These are phyloP conservation scores for Microcyclosporella mali DNA, from an alignment of 2,329 filamentous ascomycete species.

Conservation along the genomic window DNA sequence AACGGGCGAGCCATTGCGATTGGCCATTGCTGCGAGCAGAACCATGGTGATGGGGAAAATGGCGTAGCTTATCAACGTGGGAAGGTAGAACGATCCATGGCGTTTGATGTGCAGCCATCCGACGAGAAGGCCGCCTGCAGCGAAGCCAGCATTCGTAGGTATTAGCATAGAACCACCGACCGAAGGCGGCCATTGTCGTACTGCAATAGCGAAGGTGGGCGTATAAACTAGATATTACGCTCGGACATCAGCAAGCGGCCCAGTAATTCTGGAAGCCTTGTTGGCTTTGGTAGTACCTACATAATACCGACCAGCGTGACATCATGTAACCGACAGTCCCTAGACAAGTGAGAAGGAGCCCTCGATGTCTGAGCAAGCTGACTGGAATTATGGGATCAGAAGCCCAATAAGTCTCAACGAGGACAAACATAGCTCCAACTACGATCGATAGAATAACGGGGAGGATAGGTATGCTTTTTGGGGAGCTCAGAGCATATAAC, in stretches of 20 bases:
- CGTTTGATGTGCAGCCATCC: conserved; percentile 71
- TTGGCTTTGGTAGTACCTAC: no score
- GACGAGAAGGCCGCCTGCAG: conserved; percentile 63
- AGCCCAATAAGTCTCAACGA: conserved; percentile 59
- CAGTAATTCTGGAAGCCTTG: no score
- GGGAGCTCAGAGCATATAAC: conserved; percentile 62
- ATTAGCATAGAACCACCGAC: conserved; percentile 69
- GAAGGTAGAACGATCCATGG: conserved; percentile 63
- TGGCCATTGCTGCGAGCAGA: conserved; percentile 51
- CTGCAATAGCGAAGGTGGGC: conserved; percentile 71
- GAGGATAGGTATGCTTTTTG: conserved; percentile 51
- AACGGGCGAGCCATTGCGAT: conserved; percentile 44
- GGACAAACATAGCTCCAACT: conserved; percentile 51
- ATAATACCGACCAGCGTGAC: conserved; percentile 67
- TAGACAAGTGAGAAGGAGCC: conserved; percentile 66
- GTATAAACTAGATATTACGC: no score
- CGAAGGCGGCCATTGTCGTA: conserved; percentile 63
- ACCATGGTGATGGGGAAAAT: conserved; percentile 58
- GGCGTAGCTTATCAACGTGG: conserved; percentile 45
- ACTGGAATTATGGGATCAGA: conserved; percentile 70
- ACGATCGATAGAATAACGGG: conserved; percentile 57
- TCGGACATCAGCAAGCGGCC: no score
- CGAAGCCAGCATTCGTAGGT: conserved; percentile 77
- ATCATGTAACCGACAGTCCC: conserved; percentile 74
- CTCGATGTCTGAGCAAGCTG: conserved; percentile 60